These are phyloP conservation scores for Acanthamoeba royreba DNA, from an alignment of 208 protist genomes.

Conservation along the genomic window DNA sequence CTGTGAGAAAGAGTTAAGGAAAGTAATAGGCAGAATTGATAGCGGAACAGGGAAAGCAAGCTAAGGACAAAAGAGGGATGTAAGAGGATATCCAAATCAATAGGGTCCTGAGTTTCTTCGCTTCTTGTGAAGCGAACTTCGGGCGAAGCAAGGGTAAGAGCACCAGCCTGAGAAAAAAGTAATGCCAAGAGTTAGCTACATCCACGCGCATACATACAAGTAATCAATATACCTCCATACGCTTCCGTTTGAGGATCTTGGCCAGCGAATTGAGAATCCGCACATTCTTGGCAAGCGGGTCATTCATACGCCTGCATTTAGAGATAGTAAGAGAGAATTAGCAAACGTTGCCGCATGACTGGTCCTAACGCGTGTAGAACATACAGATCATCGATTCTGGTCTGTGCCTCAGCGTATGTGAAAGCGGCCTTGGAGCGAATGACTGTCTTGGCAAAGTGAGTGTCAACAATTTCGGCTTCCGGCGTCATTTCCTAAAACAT, in stretches of 20 bases:
- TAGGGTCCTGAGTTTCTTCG: constrained; percentile 63
- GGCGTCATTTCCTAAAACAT: background rate
- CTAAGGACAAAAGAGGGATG: background rate
- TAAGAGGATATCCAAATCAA: constrained; percentile 52
- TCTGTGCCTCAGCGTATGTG: constrained; percentile 69
- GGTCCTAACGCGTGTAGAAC: too few species aligned
- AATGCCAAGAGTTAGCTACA: background rate
- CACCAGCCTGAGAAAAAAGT: constrained; percentile 67
- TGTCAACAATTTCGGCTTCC: constrained; percentile 57
- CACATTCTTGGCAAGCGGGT: constrained; percentile 32
- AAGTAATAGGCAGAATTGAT: background rate
- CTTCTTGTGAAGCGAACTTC: constrained; percentile 74
- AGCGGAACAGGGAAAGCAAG: background rate
- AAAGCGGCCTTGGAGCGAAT: constrained; percentile 68
- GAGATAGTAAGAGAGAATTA: background rate
- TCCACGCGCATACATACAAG: background rate
- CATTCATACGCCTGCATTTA: background rate
- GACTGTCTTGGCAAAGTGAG: constrained; percentile 54
- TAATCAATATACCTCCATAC: background rate
- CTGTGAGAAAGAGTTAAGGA: background rate
- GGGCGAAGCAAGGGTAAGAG: constrained; percentile 75
- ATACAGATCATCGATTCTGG: constrained; percentile 44
- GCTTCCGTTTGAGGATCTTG: constrained; percentile 13
- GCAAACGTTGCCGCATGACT: background rate
- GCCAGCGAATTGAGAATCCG: constrained; percentile 43